A percentile compares a stretch with the other conserved stretches of the same genome.
phyloP scores from a whole-genome alignment of 208 protist genomes.

The Zelonia costaricensis region DNA sequence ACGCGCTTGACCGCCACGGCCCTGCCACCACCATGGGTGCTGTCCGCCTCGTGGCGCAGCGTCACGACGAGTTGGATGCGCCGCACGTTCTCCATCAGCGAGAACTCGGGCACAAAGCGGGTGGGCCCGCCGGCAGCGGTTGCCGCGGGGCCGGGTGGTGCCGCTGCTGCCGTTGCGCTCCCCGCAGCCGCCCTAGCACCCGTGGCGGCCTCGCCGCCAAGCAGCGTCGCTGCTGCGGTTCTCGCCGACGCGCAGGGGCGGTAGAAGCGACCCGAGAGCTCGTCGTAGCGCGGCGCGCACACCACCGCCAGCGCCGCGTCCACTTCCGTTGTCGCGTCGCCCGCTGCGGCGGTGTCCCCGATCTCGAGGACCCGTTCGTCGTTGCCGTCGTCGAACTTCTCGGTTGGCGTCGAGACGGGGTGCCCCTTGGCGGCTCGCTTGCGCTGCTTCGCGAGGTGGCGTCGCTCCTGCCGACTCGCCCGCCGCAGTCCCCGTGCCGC shows the following conservation, averaged over 20 bases:
- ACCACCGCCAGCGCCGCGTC: constrained; percentile 23
- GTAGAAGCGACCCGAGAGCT: constrained; percentile 40
- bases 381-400: background rate
- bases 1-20: background rate
- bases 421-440: background rate
- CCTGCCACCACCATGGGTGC: background rate
- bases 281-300: constrained; percentile 42
- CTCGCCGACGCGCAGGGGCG: constrained; percentile 30
- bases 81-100: constrained; percentile 52
- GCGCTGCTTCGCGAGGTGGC: background rate
- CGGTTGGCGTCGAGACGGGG: background rate
- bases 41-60: constrained; percentile 29
- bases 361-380: background rate
- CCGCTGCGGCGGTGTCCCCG: background rate
- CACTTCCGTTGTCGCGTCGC: background rate
- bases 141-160: background rate
- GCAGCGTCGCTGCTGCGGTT: background rate
- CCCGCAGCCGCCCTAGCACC: background rate
- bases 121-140: background rate
- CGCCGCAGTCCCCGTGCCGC: constrained; percentile 5
- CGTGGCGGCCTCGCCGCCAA: background rate
- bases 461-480: background rate
- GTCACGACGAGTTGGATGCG: constrained; percentile 36
- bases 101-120: constrained; percentile 30
- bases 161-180: background rate